Conservation (phyloP, 1,139 yeast species). For the Groenewaldozyma sp. region DNA sequence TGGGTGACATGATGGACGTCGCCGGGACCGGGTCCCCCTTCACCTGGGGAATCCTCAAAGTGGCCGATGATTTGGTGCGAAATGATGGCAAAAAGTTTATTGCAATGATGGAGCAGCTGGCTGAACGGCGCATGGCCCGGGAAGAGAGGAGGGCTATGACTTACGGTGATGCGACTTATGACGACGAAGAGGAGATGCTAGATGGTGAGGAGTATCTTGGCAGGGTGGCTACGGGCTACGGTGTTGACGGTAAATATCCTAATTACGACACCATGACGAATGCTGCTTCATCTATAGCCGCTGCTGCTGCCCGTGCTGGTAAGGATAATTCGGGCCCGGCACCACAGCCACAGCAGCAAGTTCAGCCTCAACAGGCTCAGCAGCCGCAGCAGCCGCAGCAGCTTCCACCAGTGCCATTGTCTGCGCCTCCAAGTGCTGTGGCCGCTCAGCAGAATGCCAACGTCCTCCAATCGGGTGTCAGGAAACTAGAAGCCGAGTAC, state of each 20-base stretch:
- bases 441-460: neutral
- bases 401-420: neutral
- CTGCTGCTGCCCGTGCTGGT: neutral
- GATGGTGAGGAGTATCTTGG: constrained; percentile 18
- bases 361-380: too few relatives aligned
- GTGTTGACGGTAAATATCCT: neutral
- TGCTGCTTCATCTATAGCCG: neutral
- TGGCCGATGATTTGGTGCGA: constrained; percentile 68
- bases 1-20: neutral
- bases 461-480: too few relatives aligned
- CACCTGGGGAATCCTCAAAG: constrained; percentile 42
- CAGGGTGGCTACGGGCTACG: neutral
- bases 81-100: constrained; percentile 69
- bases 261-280: neutral
- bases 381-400: neutral
- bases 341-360: too few relatives aligned
- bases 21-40: constrained; percentile 17
- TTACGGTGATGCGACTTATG: constrained; percentile 26
- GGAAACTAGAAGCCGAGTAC: neutral
- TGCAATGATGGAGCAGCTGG: constrained; percentile 67
- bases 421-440: too few relatives aligned
- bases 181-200: constrained; percentile 31
- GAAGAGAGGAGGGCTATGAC: constrained; percentile 33
- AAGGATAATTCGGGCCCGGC: neutral
- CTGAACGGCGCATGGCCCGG: constrained; percentile 47